Conservation (phyloP, 2,329 filamentous ascomycete species). For the Plectosphaerella sp. region DNA sequence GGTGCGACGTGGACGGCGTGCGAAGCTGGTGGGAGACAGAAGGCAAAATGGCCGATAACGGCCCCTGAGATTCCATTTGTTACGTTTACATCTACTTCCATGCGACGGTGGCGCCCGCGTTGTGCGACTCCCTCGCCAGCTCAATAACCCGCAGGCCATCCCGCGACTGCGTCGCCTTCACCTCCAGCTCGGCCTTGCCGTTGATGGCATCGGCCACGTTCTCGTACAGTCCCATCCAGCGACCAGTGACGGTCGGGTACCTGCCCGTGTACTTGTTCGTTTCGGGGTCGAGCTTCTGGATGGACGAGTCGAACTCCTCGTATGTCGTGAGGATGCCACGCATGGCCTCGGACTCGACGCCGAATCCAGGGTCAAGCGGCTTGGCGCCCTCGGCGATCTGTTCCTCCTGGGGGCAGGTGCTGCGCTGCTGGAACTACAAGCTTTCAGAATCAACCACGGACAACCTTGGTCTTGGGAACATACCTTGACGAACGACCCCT, state of each 20-base stretch:
- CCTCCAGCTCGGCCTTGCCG: constrained; percentile 29
- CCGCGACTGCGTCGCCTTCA: constrained; percentile 31
- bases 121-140: constrained; percentile 33
- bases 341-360: constrained; percentile 25
- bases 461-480: neutral
- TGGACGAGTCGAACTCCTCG: constrained; percentile 23
- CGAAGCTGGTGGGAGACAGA: constrained; percentile 37
- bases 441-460: constrained; percentile 6
- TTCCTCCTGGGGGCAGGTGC: constrained; percentile 30
- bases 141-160: constrained; percentile 35
- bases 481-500: constrained; percentile 43
- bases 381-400: constrained; percentile 20
- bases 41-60: neutral
- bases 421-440: constrained; percentile 10
- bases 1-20: constrained; percentile 45
- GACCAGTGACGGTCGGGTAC: constrained; percentile 32
- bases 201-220: constrained; percentile 33
- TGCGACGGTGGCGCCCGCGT: constrained; percentile 22
- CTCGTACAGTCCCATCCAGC: constrained; percentile 33
- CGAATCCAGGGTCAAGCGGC: constrained; percentile 22
- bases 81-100: constrained; percentile 13
- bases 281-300: constrained; percentile 23
- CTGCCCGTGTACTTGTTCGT: constrained; percentile 27
- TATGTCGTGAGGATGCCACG: constrained; percentile 28
- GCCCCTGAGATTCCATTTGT: no score